Evolutionary conservation across 2,329 filamentous ascomycete genomes (phyloP).

Genomic region (Cadophora gregata): DNA sequence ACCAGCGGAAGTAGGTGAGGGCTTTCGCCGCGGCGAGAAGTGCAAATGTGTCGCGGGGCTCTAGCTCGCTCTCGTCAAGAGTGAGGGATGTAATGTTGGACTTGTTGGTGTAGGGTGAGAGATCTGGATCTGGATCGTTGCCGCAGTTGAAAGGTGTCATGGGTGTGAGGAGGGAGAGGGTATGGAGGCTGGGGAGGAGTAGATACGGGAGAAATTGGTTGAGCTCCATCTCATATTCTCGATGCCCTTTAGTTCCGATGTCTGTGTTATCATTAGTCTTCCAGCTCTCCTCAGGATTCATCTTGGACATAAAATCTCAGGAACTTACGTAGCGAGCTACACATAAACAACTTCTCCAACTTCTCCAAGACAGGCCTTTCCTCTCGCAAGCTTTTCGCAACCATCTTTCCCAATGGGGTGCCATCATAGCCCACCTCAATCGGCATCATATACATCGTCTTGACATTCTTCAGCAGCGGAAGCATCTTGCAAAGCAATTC

Average conservation of each 20-base stretch:
- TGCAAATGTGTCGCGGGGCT: constrained; percentile 6
- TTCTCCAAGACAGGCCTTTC: constrained; percentile 12
- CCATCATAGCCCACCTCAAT: background rate
- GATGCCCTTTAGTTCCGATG: constrained; percentile 21
- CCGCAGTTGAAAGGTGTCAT: background rate
- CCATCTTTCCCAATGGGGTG: background rate
- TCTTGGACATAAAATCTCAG: background rate
- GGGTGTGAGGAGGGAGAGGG: constrained; percentile 23
- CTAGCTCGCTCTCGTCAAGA: constrained; percentile 26
- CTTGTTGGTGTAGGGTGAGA: background rate
- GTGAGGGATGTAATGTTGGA: constrained; percentile 25
- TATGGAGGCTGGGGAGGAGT: constrained; percentile 19
- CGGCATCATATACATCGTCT: constrained; percentile 12
- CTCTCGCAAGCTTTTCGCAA: constrained; percentile 10
- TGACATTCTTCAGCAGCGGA: constrained; percentile 1
- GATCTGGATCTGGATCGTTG: constrained; percentile 13
- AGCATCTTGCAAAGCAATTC: constrained; percentile 1
- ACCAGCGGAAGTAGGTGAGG: constrained; percentile 24
- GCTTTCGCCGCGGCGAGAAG: constrained; percentile 20
- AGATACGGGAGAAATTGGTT: constrained; percentile 23
- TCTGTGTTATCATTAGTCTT: constrained; percentile 1
- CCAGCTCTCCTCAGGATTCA: background rate
- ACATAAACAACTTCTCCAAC: constrained; percentile 24
- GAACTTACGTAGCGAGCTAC: constrained; percentile 29
- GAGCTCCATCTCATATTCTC: constrained; percentile 26